Percentiles rank a stretch among this genome's conserved stretches.
Evolutionary conservation across 1,139 yeast genomes (phyloP).

Genomic region (Suhomyces panamericanus): DNA sequence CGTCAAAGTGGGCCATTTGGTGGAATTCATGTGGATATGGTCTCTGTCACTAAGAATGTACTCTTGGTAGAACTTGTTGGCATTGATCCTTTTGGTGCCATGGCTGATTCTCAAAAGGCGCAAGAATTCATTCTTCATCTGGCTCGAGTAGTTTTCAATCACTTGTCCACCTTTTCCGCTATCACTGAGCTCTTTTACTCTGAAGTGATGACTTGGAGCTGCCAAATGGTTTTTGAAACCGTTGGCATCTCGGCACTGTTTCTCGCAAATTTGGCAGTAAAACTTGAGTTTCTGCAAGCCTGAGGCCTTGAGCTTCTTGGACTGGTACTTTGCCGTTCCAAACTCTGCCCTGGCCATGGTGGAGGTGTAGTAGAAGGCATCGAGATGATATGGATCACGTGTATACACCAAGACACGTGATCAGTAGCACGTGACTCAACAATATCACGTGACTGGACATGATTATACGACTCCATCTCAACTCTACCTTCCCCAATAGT

Average conservation of each 20-base stretch:
- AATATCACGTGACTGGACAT: neutral
- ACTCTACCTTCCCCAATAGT: neutral
- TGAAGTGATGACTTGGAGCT: constrained; percentile 72
- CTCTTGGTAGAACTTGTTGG: constrained; percentile 88
- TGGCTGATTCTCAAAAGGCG: constrained; percentile 62
- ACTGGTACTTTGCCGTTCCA: constrained; percentile 79
- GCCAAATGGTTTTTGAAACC: constrained; percentile 87
- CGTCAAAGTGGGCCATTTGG: constrained; percentile 73
- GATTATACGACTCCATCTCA: neutral
- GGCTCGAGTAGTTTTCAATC: constrained; percentile 58
- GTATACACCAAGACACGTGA: neutral
- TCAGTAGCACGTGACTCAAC: neutral
- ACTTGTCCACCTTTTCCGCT: constrained; percentile 42
- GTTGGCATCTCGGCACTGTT: constrained; percentile 94
- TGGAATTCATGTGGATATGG: constrained; percentile 89
- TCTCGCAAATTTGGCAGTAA: constrained; percentile 89
- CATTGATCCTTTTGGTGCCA: constrained; percentile 78
- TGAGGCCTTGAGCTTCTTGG: constrained; percentile 75
- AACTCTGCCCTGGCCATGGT: constrained; percentile 53
- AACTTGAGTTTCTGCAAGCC: constrained; percentile 84
- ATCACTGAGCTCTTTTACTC: constrained; percentile 39
- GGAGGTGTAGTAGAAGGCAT: neutral
- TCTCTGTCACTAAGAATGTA: constrained; percentile 70
- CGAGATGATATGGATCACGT: neutral
- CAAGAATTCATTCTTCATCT: constrained; percentile 68